A percentile compares a stretch with the other conserved stretches of the same genome.
phyloP scores from a whole-genome alignment of 2,329 filamentous ascomycete genomes.

The Colletotrichum spinosum region DNA sequence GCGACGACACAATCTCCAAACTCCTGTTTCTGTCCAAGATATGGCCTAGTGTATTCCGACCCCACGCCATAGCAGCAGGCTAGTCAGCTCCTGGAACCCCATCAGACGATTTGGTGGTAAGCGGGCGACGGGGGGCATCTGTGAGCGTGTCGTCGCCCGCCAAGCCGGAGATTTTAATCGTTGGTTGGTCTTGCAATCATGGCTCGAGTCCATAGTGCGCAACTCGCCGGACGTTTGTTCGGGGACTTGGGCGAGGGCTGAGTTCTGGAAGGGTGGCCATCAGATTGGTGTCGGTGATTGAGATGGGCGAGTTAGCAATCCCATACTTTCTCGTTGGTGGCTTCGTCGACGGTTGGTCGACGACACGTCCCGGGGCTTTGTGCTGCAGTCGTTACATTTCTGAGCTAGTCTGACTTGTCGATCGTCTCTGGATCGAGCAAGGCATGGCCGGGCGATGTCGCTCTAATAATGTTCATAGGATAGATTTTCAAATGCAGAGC shows the following conservation, averaged over 20 bases:
- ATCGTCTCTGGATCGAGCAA: slow-evolving; percentile 28
- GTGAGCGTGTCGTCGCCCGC: slow-evolving; percentile 21
- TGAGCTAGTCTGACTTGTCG: neutral
- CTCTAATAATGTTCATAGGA: slow-evolving; percentile 4
- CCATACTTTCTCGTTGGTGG: slow-evolving; percentile 10
- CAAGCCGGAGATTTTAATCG: slow-evolving; percentile 18
- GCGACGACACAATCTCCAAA: slow-evolving; percentile 19
- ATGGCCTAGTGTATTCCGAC: slow-evolving; percentile 5
- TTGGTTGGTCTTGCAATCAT: slow-evolving; percentile 18
- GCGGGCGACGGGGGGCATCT: neutral
- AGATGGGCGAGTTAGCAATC: too few species aligned
- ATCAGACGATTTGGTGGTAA: slow-evolving; percentile 26
- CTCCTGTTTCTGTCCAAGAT: slow-evolving; percentile 15
- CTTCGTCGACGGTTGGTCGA: slow-evolving; percentile 22
- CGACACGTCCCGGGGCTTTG: slow-evolving; percentile 5
- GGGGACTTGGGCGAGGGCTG: slow-evolving; percentile 1
- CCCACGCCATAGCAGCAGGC: slow-evolving; percentile 2
- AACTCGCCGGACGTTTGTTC: neutral
- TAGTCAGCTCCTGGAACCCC: neutral
- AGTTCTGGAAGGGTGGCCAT: neutral
- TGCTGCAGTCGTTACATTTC: neutral
- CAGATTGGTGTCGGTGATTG: neutral
- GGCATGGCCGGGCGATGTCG: slow-evolving; percentile 9
- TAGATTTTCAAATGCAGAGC: slow-evolving; percentile 7
- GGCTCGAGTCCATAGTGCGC: slow-evolving; percentile 12